Evolutionary conservation across 164 flowering plant genomes (phyloP).

Genomic region (Chimonanthus praecox): DNA sequence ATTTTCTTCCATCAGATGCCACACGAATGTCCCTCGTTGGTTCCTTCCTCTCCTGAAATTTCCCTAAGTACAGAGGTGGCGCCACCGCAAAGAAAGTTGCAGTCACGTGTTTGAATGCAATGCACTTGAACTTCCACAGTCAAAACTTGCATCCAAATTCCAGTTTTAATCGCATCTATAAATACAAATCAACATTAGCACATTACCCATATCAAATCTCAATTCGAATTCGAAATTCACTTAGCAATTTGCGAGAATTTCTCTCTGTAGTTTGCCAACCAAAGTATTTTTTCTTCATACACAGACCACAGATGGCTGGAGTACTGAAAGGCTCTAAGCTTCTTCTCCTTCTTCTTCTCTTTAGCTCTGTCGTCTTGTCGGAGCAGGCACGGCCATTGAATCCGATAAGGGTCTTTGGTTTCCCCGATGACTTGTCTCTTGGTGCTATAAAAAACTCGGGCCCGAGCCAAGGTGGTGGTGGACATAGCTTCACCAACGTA

Average conservation of each 20-base stretch:
- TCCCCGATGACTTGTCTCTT: background rate
- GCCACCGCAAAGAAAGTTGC: background rate
- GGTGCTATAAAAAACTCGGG: constrained; percentile 7
- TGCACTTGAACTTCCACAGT: background rate
- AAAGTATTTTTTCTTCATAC: background rate
- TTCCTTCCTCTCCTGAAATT: background rate
- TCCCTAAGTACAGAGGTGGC: background rate
- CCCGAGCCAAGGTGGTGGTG: constrained; percentile 12
- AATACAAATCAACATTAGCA: background rate
- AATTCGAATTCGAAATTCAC: too few relatives aligned
- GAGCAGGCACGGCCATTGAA: constrained; percentile 1
- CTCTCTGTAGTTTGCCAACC: too few relatives aligned
- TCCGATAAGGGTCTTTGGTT: background rate
- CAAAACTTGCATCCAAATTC: background rate
- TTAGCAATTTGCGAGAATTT: too few relatives aligned
- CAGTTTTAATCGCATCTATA: background rate
- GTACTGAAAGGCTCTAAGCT: background rate
- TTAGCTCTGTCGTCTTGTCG: background rate
- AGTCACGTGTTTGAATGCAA: background rate
- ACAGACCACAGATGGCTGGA: background rate
- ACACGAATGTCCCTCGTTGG: background rate
- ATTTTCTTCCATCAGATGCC: background rate
- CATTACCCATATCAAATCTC: background rate
- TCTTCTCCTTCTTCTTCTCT: background rate
- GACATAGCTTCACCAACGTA: background rate